Conservation (phyloP, 257 asterid genomes). For the Apocynum venetum region DNA sequence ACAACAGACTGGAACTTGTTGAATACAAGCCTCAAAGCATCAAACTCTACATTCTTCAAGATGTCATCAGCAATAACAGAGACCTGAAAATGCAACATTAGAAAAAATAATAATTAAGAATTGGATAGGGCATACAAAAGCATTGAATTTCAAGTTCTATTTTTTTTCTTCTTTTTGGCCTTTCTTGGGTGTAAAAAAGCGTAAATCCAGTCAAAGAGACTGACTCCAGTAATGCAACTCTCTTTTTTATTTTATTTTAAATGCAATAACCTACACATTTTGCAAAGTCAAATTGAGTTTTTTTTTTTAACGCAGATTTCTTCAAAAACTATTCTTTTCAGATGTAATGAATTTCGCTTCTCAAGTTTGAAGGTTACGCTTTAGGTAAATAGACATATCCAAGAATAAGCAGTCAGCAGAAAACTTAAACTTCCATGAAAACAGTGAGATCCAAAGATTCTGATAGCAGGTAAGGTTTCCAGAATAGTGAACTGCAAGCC, state of each 20-base stretch:
- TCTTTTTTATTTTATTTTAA: background rate
- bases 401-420: background rate
- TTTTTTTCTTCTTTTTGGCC: background rate
- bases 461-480: background rate
- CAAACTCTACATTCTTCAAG: constrained; percentile 85
- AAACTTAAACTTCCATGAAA: background rate
- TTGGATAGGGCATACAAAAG: background rate
- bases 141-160: too few relatives aligned
- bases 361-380: background rate
- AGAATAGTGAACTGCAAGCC: background rate
- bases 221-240: background rate
- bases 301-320: background rate
- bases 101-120: background rate
- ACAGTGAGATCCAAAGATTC: background rate
- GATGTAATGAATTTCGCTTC: background rate
- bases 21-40: constrained; percentile 76
- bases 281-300: background rate
- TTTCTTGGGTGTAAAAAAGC: background rate
- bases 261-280: too few relatives aligned
- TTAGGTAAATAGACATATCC: background rate
- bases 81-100: constrained; percentile 47
- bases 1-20: constrained; percentile 94
- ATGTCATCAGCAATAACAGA: constrained; percentile 97
- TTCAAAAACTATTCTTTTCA: background rate
- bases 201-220: background rate